Evolutionary conservation across 73 alveolate genomes (phyloP), one percentile per base, ranked within the genome.

Genomic region (Paramecium biaurelia): DNA sequence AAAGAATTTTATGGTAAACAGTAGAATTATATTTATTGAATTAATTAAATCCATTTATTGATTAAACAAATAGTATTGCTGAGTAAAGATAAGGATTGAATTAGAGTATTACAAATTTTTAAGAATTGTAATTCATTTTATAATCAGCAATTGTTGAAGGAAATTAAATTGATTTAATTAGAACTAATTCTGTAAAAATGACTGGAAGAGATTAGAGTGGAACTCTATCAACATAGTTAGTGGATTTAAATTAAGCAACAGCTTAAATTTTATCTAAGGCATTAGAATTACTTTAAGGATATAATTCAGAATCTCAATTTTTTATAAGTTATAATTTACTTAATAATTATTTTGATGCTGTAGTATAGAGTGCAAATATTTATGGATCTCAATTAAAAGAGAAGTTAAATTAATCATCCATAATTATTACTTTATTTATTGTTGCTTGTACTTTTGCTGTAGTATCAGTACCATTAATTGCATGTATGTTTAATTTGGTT

Each of bases 161-260:
- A 72, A 18, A 38, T n/a, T 72, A 72, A 72, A 20, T 38, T 32
- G 86, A 72, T 35, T 37, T 72, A 14, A 18, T 72, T 6, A 34
- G 45, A 72, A 72, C 86, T n/a, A 72, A 72, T 72, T 72, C 86
- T 28, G 58, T 72, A 4, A 72, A 72, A 35, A 72, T 72, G 86
- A 38, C 58, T 4, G 58, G 59, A 1, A 30, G 86, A 34, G 86
- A 72, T 72, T 37, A 72, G 7, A 35, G 59, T 38, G 86, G 86
- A 72, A 72, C 86, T 14, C 7, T 35, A 72, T 28, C 38, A n/a
- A 72, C 56, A 12, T 35, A 72, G 14, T 72, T 72, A 8, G 56
- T 72, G n/a, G 86, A 72, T 72, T n/a, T 72, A 72, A 72, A 72
- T 72, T 72, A 72, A 72, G 86, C 26, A 35, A 72, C 86, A 0